Conservation (phyloP, 202 grass and related monocot species). For the Hordeum pubiflorum region DNA sequence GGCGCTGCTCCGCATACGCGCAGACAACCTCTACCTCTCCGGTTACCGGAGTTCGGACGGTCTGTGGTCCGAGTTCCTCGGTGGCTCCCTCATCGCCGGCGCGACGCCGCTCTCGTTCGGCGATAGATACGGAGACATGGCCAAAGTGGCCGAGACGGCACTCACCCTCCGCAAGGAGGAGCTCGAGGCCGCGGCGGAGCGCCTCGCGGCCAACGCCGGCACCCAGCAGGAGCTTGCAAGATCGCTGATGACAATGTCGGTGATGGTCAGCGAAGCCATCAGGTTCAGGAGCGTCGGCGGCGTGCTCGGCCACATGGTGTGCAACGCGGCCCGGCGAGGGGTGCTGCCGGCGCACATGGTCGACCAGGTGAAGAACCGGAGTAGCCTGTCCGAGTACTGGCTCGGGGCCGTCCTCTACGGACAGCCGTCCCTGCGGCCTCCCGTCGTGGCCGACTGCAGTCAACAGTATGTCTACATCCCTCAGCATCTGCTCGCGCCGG, state of each 20-base stretch:
- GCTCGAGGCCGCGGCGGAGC: not conserved
- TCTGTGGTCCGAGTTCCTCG: constrained; percentile 2
- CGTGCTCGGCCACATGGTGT: not conserved
- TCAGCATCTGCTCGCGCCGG: constrained; percentile 11
- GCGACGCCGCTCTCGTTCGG: not conserved
- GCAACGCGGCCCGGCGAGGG: not conserved
- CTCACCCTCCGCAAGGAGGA: constrained; percentile 16
- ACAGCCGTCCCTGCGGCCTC: not conserved
- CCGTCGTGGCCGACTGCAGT: not conserved
- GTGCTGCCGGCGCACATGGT: constrained; percentile 19
- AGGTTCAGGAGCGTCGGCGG: constrained; percentile 27
- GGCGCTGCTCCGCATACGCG: constrained; percentile 4
- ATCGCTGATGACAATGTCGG: constrained; percentile 1
- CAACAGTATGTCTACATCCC: not conserved
- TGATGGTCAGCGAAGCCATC: constrained; percentile 27
- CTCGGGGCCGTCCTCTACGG: not conserved
- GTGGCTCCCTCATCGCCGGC: not conserved
- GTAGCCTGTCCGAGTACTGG: constrained; percentile 5
- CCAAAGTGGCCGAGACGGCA: not conserved
- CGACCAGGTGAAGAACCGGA: constrained; percentile 9
- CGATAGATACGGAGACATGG: constrained; percentile 4
- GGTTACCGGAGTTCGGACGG: constrained; percentile 3
- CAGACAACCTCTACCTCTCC: constrained; percentile 29
- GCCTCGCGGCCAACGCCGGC: not conserved
- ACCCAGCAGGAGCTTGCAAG: not conserved